Conservation (phyloP, 2,329 filamentous ascomycete genomes). For the Diaporthe ampelina region DNA sequence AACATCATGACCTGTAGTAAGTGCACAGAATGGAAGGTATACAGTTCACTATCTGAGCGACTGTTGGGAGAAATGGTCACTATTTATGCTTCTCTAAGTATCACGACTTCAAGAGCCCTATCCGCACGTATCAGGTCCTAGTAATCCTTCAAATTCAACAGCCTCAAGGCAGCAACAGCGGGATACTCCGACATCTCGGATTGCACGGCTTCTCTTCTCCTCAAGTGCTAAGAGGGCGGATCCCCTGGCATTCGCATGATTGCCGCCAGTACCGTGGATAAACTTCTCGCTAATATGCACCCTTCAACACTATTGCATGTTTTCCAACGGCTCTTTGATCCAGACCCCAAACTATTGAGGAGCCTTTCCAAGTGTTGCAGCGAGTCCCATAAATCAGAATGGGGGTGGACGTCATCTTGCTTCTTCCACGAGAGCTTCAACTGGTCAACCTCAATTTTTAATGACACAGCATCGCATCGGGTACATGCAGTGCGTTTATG, state of each 20-base stretch:
- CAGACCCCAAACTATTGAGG: neutral
- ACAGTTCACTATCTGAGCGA: neutral
- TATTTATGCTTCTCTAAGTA: neutral
- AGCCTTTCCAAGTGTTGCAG: neutral
- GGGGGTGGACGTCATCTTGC: neutral
- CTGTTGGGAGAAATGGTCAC: neutral
- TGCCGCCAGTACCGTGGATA: neutral
- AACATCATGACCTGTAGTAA: neutral
- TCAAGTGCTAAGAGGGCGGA: neutral
- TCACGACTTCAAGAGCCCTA: neutral
- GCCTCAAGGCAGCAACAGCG: neutral
- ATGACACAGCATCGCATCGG: neutral
- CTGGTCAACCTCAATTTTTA: neutral
- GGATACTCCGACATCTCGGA: neutral
- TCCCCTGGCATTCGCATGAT: neutral
- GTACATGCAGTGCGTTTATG: neutral
- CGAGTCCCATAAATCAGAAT: neutral
- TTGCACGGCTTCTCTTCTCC: neutral
- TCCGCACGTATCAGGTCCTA: neutral
- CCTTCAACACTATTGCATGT: neutral
- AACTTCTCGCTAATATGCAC: constrained; percentile 12
- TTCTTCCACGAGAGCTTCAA: neutral
- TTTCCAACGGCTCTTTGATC: neutral
- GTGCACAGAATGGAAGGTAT: neutral
- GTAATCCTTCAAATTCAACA: neutral